phyloP scores from a whole-genome alignment of 352 stramenopile genomes.

The Phytophthora vignae region DNA sequence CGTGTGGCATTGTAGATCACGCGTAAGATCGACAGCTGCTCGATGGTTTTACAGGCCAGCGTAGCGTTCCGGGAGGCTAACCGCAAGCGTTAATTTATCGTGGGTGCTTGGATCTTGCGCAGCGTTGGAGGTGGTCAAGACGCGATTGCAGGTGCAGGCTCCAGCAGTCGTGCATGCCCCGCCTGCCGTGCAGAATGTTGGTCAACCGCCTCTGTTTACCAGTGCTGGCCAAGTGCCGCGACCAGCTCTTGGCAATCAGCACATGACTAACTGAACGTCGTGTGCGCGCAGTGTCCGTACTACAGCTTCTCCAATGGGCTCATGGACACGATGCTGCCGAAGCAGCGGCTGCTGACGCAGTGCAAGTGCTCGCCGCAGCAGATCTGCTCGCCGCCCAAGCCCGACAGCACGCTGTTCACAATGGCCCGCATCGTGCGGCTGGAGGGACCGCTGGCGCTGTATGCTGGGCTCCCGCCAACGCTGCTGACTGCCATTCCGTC shows the following conservation, averaged over 20 bases:
- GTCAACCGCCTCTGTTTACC: slow-evolving; percentile 3
- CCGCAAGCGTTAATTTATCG: not conserved
- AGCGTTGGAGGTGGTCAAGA: slow-evolving; percentile 91
- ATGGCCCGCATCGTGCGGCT: slow-evolving; percentile 72
- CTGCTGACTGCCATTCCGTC: slow-evolving; percentile 94
- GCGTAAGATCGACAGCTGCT: slow-evolving; percentile 48
- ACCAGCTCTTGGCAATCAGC: slow-evolving; percentile 1
- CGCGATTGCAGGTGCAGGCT: slow-evolving; percentile 77
- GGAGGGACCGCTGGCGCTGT: slow-evolving; percentile 73
- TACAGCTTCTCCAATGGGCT: slow-evolving; percentile 84
- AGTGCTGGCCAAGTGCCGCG: slow-evolving; percentile 1
- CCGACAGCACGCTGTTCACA: slow-evolving; percentile 63
- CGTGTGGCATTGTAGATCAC: slow-evolving; percentile 54
- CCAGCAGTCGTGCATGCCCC: slow-evolving; percentile 61
- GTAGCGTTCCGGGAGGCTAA: not conserved
- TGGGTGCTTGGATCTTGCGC: slow-evolving; percentile 6
- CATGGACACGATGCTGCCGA: slow-evolving; percentile 86
- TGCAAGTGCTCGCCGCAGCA: slow-evolving; percentile 63
- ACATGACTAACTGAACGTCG: slow-evolving; percentile 11
- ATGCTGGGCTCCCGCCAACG: slow-evolving; percentile 88
- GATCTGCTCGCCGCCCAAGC: slow-evolving; percentile 47
- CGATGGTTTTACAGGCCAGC: slow-evolving; percentile 1
- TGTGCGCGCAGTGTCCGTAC: slow-evolving; percentile 58
- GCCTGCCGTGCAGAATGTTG: slow-evolving; percentile 58
- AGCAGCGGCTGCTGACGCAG: slow-evolving; percentile 57